Evolutionary conservation across 805 yeast species (phyloP).

Genomic region (Cephaloascus albidus): DNA sequence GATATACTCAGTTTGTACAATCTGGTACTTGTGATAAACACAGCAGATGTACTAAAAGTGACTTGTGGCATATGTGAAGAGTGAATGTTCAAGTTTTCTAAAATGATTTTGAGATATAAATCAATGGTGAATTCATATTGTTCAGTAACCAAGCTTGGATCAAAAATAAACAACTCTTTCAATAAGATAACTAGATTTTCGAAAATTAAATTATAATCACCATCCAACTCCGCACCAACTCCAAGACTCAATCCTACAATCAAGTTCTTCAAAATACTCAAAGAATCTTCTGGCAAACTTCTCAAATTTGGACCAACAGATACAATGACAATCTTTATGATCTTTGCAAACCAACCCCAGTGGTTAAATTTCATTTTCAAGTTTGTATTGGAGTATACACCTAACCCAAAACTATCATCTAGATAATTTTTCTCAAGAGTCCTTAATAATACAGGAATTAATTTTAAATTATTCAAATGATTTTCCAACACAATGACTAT

Average conservation of each 20-base stretch:
- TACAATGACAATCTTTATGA: conserved; percentile 21
- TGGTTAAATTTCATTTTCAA: conserved; percentile 38
- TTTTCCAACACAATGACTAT: conserved; percentile 46
- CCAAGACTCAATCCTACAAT: conserved; percentile 19
- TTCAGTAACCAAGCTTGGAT: conserved; percentile 8
- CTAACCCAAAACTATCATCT: conserved; percentile 41
- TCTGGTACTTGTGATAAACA: neutral
- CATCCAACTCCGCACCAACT: conserved; percentile 17
- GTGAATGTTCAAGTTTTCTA: neutral
- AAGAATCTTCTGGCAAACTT: conserved; percentile 10
- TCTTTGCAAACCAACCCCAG: conserved; percentile 25
- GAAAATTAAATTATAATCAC: conserved; percentile 17
- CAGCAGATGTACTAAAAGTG: neutral
- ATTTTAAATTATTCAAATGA: conserved; percentile 34
- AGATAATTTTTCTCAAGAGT: conserved; percentile 27
- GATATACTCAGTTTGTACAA: neutral
- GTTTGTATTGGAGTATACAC: conserved; percentile 30
- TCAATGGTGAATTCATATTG: neutral
- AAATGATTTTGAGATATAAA: no score
- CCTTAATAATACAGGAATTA: conserved; percentile 33
- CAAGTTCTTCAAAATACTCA: conserved; percentile 13
- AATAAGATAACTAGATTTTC: conserved; percentile 15
- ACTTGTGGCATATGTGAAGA: neutral
- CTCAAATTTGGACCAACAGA: conserved; percentile 28
- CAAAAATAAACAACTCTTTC: conserved; percentile 29